Evolutionary conservation across 2,329 filamentous ascomycete genomes (phyloP).

Genomic region (Clonostachys rhizophaga): DNA sequence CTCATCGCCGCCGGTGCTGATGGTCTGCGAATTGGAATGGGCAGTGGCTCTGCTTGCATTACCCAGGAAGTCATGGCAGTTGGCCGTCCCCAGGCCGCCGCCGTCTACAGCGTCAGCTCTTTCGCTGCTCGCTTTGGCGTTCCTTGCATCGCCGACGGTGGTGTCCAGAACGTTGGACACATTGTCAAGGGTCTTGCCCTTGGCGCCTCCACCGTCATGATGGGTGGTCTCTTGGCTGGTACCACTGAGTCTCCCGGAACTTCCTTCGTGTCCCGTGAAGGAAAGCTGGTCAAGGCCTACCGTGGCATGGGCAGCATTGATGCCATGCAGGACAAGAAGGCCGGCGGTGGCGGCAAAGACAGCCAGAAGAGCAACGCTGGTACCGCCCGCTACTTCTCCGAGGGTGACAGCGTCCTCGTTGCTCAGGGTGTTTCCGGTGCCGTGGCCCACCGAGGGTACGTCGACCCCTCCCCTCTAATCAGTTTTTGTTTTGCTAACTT

Average conservation of each 20-base stretch:
- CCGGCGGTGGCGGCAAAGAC: conserved; percentile 67
- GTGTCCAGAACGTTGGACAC: conserved; percentile 97
- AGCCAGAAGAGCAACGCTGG: conserved; percentile 84
- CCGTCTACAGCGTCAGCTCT: conserved; percentile 82
- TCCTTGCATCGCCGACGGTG: conserved; percentile 95
- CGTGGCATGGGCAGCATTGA: conserved; percentile 98
- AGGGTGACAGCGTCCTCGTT: conserved; percentile 90
- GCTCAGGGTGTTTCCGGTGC: conserved; percentile 93
- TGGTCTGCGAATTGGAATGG: conserved; percentile 97
- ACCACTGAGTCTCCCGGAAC: conserved; percentile 97
- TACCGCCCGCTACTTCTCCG: conserved; percentile 96
- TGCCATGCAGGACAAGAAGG: conserved; percentile 99
- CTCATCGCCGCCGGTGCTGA: conserved; percentile 93
- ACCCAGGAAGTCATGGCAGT: conserved; percentile 99
- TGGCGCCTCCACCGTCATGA: conserved; percentile 95
- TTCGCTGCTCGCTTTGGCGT: conserved; percentile 94
- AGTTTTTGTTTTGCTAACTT: not conserved
- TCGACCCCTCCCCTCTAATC: conserved; percentile 6
- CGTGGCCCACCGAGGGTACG: conserved; percentile 68
- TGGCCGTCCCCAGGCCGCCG: conserved; percentile 88
- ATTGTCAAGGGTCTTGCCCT: conserved; percentile 97
- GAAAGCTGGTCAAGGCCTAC: conserved; percentile 98
- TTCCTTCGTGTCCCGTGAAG: conserved; percentile 93
- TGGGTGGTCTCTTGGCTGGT: conserved; percentile 95
- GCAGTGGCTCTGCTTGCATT: conserved; percentile 95